phyloP scores from a whole-genome alignment of 176 grass and related monocot genomes.

The Echinochloa phyllopogon region DNA sequence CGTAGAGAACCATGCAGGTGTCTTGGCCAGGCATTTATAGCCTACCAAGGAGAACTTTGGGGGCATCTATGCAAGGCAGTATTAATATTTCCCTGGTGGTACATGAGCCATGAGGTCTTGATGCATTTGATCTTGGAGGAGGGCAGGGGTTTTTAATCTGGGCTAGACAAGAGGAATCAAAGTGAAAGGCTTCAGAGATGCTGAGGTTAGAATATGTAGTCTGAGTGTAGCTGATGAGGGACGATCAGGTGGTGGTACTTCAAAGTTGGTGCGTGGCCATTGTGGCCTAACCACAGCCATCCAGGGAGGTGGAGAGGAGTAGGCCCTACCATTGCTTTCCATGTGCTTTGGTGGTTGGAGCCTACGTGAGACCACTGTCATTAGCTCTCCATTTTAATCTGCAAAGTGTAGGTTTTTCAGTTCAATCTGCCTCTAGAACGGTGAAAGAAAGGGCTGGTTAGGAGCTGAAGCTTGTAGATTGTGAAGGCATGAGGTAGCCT shows the following conservation, averaged over 20 bases:
- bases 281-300: conserved; percentile 78
- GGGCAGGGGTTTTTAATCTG: conserved; percentile 59
- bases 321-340: conserved; percentile 53
- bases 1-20: conserved; percentile 76
- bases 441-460: conserved; percentile 29
- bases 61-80: conserved; percentile 40
- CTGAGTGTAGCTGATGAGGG: conserved; percentile 47
- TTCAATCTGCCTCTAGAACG: conserved; percentile 30
- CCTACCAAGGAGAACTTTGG: conserved; percentile 59
- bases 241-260: conserved; percentile 74
- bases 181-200: conserved; percentile 50
- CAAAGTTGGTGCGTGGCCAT: conserved; percentile 67
- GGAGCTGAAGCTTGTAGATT: conserved; percentile 31
- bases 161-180: conserved; percentile 90
- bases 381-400: conserved; percentile 51
- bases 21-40: conserved; percentile 85
- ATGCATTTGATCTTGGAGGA: conserved; percentile 46
- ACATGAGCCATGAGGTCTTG: conserved; percentile 43
- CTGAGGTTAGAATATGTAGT: conserved; percentile 58
- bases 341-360: conserved; percentile 56
- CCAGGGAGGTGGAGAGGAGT: conserved; percentile 47
- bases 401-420: conserved; percentile 27
- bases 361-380: conserved; percentile 49
- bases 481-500: conserved; percentile 15
- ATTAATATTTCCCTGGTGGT: conserved; percentile 54